A percentile compares a stretch with the other conserved stretches of the same genome.
Evolutionary conservation across 1,284 basidiomycete genomes (phyloP).

Genomic region (Sphagnurus paluster): DNA sequence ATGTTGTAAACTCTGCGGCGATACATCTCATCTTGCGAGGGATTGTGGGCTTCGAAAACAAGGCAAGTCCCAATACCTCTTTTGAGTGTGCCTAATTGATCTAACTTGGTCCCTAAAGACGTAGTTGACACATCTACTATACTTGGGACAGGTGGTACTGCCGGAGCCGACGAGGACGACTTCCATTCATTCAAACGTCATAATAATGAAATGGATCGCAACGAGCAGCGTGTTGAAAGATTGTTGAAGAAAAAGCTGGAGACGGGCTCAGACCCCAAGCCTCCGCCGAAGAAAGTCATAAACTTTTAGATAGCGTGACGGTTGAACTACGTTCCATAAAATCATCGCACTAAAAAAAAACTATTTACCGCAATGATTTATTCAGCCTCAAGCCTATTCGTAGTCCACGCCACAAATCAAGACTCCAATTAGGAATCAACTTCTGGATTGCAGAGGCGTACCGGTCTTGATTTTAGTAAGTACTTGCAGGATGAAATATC

Average conservation of each 20-base stretch:
- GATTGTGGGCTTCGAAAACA: conserved; percentile 72
- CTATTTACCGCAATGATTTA: no score
- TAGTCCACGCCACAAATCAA: no score
- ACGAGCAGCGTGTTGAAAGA: conserved; percentile 52
- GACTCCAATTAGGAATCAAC: no score
- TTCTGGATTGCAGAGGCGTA: no score
- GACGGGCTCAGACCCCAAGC: conserved; percentile 44
- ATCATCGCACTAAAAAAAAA: no score
- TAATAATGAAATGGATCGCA: conserved; percentile 57
- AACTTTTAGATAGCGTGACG: conserved; percentile 55
- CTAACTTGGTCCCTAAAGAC: conserved; percentile 22
- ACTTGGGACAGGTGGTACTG: conserved; percentile 52
- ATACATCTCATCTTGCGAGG: conserved; percentile 83
- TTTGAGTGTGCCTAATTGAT: not conserved
- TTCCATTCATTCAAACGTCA: conserved; percentile 80
- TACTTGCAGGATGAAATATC: no score
- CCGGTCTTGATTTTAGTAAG: no score
- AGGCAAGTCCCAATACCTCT: conserved; percentile 39
- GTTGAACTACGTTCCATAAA: no score
- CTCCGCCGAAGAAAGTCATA: conserved; percentile 53
- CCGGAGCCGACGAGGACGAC: conserved; percentile 91
- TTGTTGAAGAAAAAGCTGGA: conserved; percentile 41
- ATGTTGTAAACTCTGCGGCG: conserved; percentile 84
- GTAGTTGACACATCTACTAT: conserved; percentile 34
- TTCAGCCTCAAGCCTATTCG: no score